A percentile compares a stretch with the other conserved stretches of the same genome.
Evolutionary conservation across 2,329 filamentous ascomycete genomes (phyloP).

Genomic region (Cladophialophora exuberans): DNA sequence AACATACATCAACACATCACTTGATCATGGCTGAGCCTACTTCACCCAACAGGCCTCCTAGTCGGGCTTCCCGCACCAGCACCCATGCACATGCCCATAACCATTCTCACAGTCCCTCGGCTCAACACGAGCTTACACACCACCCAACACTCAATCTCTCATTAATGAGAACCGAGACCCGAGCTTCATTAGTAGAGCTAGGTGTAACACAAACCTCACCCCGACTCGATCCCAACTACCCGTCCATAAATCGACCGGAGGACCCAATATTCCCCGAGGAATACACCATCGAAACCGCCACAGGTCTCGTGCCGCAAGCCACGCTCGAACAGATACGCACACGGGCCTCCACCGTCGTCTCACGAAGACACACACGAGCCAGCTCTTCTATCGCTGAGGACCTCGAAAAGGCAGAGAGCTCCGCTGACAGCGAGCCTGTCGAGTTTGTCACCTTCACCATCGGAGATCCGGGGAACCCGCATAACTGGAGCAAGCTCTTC

Average conservation of each 20-base stretch:
- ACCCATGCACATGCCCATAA: no score
- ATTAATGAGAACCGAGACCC: conserved; percentile 21
- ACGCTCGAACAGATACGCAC: conserved; percentile 50
- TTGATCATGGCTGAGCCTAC: no score
- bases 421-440: conserved; percentile 53
- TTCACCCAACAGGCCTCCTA: no score
- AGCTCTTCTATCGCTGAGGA: conserved; percentile 27
- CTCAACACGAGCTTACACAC: conserved; percentile 2
- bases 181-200: conserved; percentile 31
- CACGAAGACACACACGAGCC: conserved; percentile 35
- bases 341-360: conserved; percentile 46
- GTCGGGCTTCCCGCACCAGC: no score
- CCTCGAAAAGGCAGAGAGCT: conserved; percentile 36
- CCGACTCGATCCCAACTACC: conserved; percentile 38
- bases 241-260: conserved; percentile 32
- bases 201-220: conserved; percentile 34
- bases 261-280: conserved; percentile 46
- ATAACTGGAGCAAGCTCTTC: conserved; percentile 58
- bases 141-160: conserved; percentile 12
- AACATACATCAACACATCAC: background rate
- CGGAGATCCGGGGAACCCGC: conserved; percentile 68
- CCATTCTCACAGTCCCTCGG: no score
- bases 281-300: conserved; percentile 64
- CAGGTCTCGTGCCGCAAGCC: conserved; percentile 62
- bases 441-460: conserved; percentile 71